Evolutionary conservation across 2,329 filamentous ascomycete species (phyloP), one percentile per base, ranked within the genome.

Genomic region (Pseudogymnoascus sp.): DNA sequence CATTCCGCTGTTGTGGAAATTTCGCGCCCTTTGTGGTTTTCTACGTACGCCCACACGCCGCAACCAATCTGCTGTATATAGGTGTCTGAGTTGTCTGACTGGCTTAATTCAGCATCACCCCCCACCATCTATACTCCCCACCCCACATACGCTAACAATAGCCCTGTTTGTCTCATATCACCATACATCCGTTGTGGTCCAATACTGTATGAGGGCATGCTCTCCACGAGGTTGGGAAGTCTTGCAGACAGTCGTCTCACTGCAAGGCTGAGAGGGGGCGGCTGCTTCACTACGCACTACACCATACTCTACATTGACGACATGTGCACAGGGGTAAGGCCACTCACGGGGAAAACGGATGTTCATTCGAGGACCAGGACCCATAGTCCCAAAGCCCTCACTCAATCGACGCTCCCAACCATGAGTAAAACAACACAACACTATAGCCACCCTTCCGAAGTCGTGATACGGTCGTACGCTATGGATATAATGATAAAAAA

Each of bases 141-240:
- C 48, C 48, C 48, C 48, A 55, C 48, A 55, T 55, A 55, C 48
- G 48, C 48, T 33, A 55, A 55, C 48, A 55, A 55, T 55, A 55
- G 48, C 48, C 48, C 48, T 55, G 48, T 55, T 33, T 55, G 48
- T 55, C 48, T 55, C 48, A 55, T 55, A 55, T 31, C 48, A 55
- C 48, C 48, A 55, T 55, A 27, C 27, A 12, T n/a, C 48, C 33
- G 36, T 39, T 9, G 40, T 45, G 27, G 45, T 33, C 48, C 48
- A 55, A 33, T 55, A 18, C 48, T 55, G 29, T 18, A 55, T 33
- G 27, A 55, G n/a, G 29, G 48, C 48, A 55, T 55, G 48, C 48
- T 55, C 48, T 33, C 48, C 48, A 55, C 48, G 48, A 55, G 48
- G 48, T 55, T 55, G 48, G 29, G 29, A 55, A 29, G 9, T 9